A percentile compares a stretch with the other conserved stretches of the same genome.
These are phyloP conservation scores for Nepenthes alata DNA, from an alignment of 179 eudicot species.

Conservation along the genomic window DNA sequence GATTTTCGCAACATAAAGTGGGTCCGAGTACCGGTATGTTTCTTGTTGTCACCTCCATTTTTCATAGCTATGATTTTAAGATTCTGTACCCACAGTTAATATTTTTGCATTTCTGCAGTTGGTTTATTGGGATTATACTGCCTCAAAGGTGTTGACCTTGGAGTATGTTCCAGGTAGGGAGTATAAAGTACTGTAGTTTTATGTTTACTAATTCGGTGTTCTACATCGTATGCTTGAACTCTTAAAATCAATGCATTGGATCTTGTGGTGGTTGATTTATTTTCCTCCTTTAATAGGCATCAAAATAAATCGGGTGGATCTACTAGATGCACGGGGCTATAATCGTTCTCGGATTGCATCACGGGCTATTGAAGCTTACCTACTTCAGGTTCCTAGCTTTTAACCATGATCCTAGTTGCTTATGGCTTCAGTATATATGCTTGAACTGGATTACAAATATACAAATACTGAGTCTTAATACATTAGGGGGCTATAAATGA, in stretches of 20 bases:
- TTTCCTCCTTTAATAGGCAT: slow-evolving; percentile 35
- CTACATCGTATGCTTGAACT: background rate
- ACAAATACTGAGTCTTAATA: too few species aligned
- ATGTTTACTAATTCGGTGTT: background rate
- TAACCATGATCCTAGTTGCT: background rate
- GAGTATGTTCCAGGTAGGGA: slow-evolving; percentile 90
- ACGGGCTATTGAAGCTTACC: slow-evolving; percentile 88
- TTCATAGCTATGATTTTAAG: background rate
- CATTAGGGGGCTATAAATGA: too few species aligned
- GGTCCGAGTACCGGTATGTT: slow-evolving; percentile 99
- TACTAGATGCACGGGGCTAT: slow-evolving; percentile 61
- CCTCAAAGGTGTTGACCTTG: slow-evolving; percentile 76
- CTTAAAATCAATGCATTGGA: background rate
- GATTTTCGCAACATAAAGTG: slow-evolving; percentile 95
- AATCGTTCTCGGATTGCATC: slow-evolving; percentile 73
- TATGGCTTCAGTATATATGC: too few species aligned
- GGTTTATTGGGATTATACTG: slow-evolving; percentile 91
- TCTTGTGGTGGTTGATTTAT: slow-evolving; percentile 2
- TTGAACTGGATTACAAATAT: too few species aligned
- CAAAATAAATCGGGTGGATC: slow-evolving; percentile 67
- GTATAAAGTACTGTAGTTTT: slow-evolving; percentile 9
- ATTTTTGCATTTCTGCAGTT: slow-evolving; percentile 22
- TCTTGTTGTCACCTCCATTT: slow-evolving; percentile 10
- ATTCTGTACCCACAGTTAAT: slow-evolving; percentile 1
- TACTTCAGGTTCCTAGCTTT: slow-evolving; percentile 58